phyloP scores from a whole-genome alignment of 129 eudicot species.

The Scalesia atractyloides region DNA sequence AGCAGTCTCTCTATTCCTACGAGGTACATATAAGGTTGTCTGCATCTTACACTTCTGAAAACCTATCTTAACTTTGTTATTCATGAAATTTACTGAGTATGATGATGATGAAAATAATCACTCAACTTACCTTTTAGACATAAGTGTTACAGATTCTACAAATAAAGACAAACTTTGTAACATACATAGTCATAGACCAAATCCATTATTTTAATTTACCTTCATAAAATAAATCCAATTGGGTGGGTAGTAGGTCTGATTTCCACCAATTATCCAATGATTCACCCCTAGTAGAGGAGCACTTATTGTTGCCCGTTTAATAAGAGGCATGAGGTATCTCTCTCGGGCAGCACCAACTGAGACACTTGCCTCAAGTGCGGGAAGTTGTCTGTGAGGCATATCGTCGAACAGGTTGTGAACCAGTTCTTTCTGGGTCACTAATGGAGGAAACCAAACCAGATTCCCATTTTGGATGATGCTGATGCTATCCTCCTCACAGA shows the following conservation, averaged over 20 bases:
- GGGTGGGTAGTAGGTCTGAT: slow-evolving; percentile 17
- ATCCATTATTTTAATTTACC: not conserved
- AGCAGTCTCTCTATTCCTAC: no score
- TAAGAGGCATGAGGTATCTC: not conserved
- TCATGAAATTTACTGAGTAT: no score
- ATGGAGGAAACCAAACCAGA: not conserved
- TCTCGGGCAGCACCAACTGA: slow-evolving; percentile 1
- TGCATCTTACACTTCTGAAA: no score
- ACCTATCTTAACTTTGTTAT: no score
- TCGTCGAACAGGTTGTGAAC: slow-evolving; percentile 18
- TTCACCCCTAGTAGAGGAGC: slow-evolving; percentile 2
- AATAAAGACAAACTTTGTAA: not conserved
- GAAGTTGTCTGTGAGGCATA: slow-evolving; percentile 10
- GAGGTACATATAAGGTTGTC: no score
- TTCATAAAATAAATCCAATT: not conserved
- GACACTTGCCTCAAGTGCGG: slow-evolving; percentile 1
- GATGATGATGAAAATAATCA: no score
- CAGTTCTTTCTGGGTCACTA: not conserved
- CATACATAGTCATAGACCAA: not conserved
- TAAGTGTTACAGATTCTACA: not conserved
- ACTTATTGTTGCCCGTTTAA: slow-evolving; percentile 13
- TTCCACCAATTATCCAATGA: slow-evolving; percentile 19
- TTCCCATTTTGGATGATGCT: slow-evolving; percentile 11
- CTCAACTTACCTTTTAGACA: not conserved
- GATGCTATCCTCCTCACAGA: slow-evolving; percentile 15